Evolutionary conservation across 805 yeast genomes (phyloP).

Genomic region (Candida pini): DNA sequence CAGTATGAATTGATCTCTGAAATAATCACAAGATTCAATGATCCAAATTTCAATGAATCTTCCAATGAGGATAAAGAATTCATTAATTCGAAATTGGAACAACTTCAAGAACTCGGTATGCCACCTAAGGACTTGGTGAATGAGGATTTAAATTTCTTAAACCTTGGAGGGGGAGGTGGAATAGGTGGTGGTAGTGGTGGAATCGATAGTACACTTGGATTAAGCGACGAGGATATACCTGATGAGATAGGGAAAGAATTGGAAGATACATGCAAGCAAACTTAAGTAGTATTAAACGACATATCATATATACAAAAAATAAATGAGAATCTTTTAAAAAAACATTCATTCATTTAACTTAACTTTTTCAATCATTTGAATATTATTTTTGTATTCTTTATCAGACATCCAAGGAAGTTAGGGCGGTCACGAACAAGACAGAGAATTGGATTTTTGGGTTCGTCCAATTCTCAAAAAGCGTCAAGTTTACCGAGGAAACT

Average conservation of each 20-base stretch:
- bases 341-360: neutral
- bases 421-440: constrained; percentile 84
- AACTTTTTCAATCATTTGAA: neutral
- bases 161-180: constrained; percentile 19
- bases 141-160: constrained; percentile 36
- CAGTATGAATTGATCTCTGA: constrained; percentile 60
- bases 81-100: constrained; percentile 55
- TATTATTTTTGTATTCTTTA: constrained; percentile 16
- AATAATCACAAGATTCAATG: constrained; percentile 65
- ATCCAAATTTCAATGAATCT: constrained; percentile 52
- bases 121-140: constrained; percentile 70
- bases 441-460: constrained; percentile 59
- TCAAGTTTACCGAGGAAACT: constrained; percentile 93
- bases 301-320: neutral
- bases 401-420: constrained; percentile 93
- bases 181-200: constrained; percentile 1
- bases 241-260: constrained; percentile 45
- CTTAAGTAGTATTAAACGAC: neutral
- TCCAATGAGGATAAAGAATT: constrained; percentile 41
- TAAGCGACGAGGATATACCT: constrained; percentile 50
- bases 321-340: neutral
- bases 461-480: constrained; percentile 44
- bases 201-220: constrained; percentile 24
- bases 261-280: constrained; percentile 53
- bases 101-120: constrained; percentile 69